A percentile compares a stretch with the other conserved stretches of the same genome.
Evolutionary conservation across 306 rosid species (phyloP).

Genomic region (Trichosanthes truncata): DNA sequence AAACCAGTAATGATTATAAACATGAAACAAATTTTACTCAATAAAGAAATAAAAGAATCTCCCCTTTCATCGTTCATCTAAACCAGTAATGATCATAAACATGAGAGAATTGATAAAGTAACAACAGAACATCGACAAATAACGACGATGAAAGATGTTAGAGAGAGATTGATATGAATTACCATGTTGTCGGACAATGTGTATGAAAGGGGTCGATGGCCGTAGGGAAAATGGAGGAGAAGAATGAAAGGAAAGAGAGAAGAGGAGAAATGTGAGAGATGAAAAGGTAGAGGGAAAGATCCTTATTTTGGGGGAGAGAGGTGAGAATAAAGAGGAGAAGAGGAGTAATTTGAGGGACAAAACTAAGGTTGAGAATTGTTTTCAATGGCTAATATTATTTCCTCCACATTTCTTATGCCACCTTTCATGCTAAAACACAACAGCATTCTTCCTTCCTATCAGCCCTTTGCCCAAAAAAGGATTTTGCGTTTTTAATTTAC

Average conservation of each 20-base stretch:
- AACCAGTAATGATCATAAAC: neutral
- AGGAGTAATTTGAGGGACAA: conserved; percentile 51
- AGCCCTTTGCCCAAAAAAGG: neutral
- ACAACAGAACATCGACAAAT: neutral
- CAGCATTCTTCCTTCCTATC: neutral
- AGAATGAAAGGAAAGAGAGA: conserved; percentile 15
- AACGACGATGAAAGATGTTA: neutral
- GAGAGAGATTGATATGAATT: conserved; percentile 17
- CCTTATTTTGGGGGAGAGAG: conserved; percentile 45
- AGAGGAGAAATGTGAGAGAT: conserved; percentile 25
- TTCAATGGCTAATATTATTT: conserved; percentile 9
- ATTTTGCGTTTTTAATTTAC: neutral
- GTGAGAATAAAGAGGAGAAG: conserved; percentile 45
- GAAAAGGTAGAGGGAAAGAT: conserved; percentile 32
- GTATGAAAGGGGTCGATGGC: neutral
- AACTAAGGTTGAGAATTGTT: conserved; percentile 43
- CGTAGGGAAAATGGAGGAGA: conserved; percentile 30
- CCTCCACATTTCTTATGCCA: neutral
- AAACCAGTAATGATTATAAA: neutral
- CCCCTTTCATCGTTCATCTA: neutral
- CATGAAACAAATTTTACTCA: no score
- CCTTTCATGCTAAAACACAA: conserved; percentile 1
- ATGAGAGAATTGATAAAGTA: neutral
- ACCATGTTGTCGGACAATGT: conserved; percentile 46
- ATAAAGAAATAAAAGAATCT: no score